Base-by-base conservation (phyloP, 1,139 yeast species). In the Saccharomycopsis crataegensis region DNA sequence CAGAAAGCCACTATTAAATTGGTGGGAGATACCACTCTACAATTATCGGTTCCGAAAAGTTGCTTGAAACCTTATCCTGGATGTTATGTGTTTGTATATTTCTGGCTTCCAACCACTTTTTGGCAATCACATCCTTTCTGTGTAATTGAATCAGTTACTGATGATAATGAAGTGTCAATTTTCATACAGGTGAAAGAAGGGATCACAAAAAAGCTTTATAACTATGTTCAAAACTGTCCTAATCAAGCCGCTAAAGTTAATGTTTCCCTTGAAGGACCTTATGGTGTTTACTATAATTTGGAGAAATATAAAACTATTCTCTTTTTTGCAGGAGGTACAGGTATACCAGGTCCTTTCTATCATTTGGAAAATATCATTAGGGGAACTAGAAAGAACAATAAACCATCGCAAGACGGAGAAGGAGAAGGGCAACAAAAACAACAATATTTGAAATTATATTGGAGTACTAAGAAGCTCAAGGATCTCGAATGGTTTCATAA, bases 121-220 rank as follows among this genome's bases (percentile, higher is more conserved):
- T 86, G 81, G 82, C 89, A 84, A 63, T 78, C 85, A 0, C 91
- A 84, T 64, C 91, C 91, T 0, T 84, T 84, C 62, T 80, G 89
- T 0, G 74, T 80, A 12, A 72, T 80, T 32, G 12, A 36, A 42
- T 56, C 68, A 57, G 60, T 66, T 57, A 62, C 65, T 41, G 64
- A 70, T 55, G 63, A 71, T 56, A 66, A 73, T 63, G 62, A 71
- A 62, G 43, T 76, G 4, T 64, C 68, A 1, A 65, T 76, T 34
- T 75, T 71, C 58, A 65, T 76, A 48, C 76, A 75, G 60, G 75
- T 74, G 9, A 78, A 77, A 59, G 66, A 67, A 6, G 82, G 82
- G 7, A 64, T 74, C 28, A 75, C 80, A 0, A 64, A 65, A 46
- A 62, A 66, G 8, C 60, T 77, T 11, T 66, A 66, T 53, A 51